Conservation (phyloP, 306 rosid species). For the Lablab purpureus region DNA sequence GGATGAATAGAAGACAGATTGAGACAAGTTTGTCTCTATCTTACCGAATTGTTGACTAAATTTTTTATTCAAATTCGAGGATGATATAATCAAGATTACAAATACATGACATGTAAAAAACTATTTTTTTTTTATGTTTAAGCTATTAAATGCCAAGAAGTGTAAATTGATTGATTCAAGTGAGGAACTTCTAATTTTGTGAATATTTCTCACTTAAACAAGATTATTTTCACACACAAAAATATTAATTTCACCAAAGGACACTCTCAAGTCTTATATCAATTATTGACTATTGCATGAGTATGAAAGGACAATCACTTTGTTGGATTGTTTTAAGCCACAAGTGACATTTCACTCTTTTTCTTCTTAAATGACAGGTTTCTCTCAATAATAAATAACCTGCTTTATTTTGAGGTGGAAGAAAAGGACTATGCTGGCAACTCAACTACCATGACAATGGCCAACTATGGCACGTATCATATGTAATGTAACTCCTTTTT, state of each 20-base stretch:
- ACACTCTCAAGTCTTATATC: not conserved
- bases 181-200: not conserved
- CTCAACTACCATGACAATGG: not conserved
- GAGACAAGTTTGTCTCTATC: no score
- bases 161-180: not conserved
- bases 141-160: no score
- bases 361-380: not conserved
- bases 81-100: no score
- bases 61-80: no score
- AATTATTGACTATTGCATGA: not conserved
- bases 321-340: constrained; percentile 8
- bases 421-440: not conserved
- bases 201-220: not conserved
- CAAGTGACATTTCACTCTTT: not conserved
- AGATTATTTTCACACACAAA: not conserved
- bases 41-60: no score
- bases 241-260: not conserved
- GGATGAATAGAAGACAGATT: no score
- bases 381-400: not conserved
- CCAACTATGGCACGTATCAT: not conserved
- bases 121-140: no score
- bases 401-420: not conserved
- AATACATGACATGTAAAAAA: no score
- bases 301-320: not conserved
- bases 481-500: not conserved